phyloP scores from a whole-genome alignment of 116 monocot species.

The Zostera marina region DNA sequence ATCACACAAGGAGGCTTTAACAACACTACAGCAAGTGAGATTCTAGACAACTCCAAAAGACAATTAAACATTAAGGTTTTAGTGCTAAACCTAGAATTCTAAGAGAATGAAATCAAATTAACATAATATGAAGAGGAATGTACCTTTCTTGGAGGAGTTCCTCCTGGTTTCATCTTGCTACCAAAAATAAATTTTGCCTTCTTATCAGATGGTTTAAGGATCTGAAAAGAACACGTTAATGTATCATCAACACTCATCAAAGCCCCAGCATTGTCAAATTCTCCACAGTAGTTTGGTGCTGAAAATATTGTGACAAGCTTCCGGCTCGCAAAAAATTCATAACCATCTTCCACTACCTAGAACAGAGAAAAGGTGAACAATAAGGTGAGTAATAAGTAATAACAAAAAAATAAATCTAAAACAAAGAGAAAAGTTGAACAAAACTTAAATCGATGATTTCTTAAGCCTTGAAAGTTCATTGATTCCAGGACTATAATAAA shows the following conservation, averaged over 20 bases:
- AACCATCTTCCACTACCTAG: conserved; percentile 27
- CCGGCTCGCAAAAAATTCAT: conserved; percentile 17
- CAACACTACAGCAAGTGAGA: no score
- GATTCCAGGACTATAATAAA: no score
- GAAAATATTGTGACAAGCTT: conserved; percentile 22
- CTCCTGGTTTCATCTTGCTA: conserved; percentile 28
- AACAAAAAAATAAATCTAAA: no score
- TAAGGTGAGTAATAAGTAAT: no score
- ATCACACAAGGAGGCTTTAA: no score
- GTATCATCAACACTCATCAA: conserved; percentile 27
- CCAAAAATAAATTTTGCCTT: conserved; percentile 29
- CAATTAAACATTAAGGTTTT: no score
- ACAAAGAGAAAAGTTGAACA: no score
- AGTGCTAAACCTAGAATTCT: background rate
- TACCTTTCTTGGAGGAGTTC: conserved; percentile 37
- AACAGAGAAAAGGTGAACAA: no score
- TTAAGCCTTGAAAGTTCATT: no score
- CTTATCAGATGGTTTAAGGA: conserved; percentile 28
- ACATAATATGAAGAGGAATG: background rate
- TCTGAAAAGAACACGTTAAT: conserved; percentile 23
- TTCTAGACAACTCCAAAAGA: no score
- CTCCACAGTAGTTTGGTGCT: conserved; percentile 22
- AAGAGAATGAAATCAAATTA: background rate
- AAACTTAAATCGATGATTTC: no score
- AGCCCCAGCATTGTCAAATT: conserved; percentile 21